Base-by-base conservation (phyloP, 805 yeast genomes). In the Nakazawaea wyomingensis region DNA sequence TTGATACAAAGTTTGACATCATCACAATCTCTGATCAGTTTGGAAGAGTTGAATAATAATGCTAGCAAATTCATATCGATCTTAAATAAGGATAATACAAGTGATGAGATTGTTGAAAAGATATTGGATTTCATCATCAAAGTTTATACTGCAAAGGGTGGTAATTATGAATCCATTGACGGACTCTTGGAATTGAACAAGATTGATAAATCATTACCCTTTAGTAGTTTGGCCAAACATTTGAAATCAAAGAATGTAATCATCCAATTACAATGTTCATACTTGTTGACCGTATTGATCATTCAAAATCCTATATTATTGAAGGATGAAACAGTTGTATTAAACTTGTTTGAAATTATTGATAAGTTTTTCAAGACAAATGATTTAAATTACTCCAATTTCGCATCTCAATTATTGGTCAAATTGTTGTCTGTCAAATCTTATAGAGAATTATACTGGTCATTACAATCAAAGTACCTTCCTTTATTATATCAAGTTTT, bases 351-450 rank as follows among this genome's bases (percentile, higher is more conserved):
- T 50, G 69, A 66, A 36, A 54, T 57, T 33, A 61, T 70, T 39
- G 51, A 66, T 18, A 41, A 26, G 29, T 54, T 48, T 47, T 29
- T 49, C 46, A 17, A 36, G 18, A 62, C 75, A 4, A 56, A 68
- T 13, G 71, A 70, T 45, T 48, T 68, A 45, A 78, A 77, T 54
- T 64, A 72, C 48, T 81, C 81, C 55, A 82, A 74, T 46, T 66
- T 85, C 43, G 76, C 76, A 2, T 71, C 82, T 34, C 95, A 85
- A 56, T 67, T 82, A 48, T 69, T 82, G 48, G 80, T 76, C 49
- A 81, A 76, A 50, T 66, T 88, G 37, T 62, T 85, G 16, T 66
- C 78, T 21, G 57, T 69, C 39, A 78, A 80, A 58, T 49, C 55
- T 30, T 80, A 72, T 60, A 76, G 91, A 54, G 46, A 55, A 1